Evolutionary conservation across 306 rosid genomes (phyloP).

Genomic region (Cicer cuneatum): DNA sequence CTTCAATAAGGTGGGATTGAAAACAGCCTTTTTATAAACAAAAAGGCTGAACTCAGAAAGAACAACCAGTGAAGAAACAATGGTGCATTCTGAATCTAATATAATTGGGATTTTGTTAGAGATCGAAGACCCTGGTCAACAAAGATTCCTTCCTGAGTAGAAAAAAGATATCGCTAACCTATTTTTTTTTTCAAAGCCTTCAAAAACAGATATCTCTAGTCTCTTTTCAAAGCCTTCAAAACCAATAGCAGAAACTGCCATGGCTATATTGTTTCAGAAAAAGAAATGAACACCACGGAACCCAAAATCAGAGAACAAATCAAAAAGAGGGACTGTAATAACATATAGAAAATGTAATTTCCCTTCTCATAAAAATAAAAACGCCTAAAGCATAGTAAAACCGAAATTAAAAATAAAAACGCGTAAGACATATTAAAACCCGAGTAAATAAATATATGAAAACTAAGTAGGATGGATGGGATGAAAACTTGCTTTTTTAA

Average conservation of each 20-base stretch:
- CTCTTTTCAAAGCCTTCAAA: constrained; percentile 78
- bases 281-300: not conserved
- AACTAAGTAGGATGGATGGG: too few relatives aligned
- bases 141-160: too few relatives aligned
- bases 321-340: too few relatives aligned
- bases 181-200: too few relatives aligned
- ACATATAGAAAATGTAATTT: too few relatives aligned
- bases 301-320: constrained; percentile 21
- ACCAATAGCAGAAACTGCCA: constrained; percentile 66
- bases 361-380: too few relatives aligned
- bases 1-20: constrained; percentile 63
- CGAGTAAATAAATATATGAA: too few relatives aligned
- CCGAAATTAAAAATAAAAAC: too few relatives aligned
- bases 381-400: too few relatives aligned
- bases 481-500: too few relatives aligned
- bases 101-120: constrained; percentile 60
- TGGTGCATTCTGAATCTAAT: constrained; percentile 70
- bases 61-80: constrained; percentile 60
- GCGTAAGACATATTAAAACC: too few relatives aligned
- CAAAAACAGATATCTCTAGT: constrained; percentile 60
- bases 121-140: constrained; percentile 61
- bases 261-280: constrained; percentile 41
- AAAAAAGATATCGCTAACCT: too few relatives aligned
- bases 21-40: constrained; percentile 49
- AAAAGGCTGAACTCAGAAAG: constrained; percentile 11